Percentiles rank a stretch among this genome's conserved stretches.
Conservation (phyloP, 1,139 yeast species). For the Yamadazyma buinensis region DNA sequence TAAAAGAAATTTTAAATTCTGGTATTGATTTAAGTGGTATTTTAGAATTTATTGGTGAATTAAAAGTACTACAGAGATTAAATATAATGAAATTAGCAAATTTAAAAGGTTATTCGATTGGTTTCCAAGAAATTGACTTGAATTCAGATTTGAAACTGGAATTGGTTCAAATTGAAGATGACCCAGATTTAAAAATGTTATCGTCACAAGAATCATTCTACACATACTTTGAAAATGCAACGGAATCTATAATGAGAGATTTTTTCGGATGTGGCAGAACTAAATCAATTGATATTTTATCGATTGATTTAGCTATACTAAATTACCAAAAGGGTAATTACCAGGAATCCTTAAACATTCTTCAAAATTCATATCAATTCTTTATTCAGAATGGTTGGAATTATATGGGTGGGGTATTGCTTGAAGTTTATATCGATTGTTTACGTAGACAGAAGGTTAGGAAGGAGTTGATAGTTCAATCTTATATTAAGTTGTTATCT, state of each 20-base stretch:
- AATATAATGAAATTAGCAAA: constrained; percentile 36
- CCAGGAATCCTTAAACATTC: constrained; percentile 55
- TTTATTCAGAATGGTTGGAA: constrained; percentile 74
- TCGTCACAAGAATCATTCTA: constrained; percentile 17
- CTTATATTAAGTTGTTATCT: constrained; percentile 34
- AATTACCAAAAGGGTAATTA: constrained; percentile 34
- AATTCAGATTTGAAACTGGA: constrained; percentile 6
- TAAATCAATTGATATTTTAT: constrained; percentile 74
- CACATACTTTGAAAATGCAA: constrained; percentile 30
- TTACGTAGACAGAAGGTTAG: constrained; percentile 43
- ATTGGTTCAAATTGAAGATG: not conserved
- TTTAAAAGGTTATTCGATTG: constrained; percentile 27
- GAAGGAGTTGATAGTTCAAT: constrained; percentile 21
- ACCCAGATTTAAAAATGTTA: constrained; percentile 16
- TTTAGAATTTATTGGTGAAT: constrained; percentile 44
- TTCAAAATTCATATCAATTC: constrained; percentile 65
- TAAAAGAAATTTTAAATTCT: constrained; percentile 17
- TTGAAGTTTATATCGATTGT: constrained; percentile 68
- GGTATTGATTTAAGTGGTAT: constrained; percentile 25
- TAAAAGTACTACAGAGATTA: constrained; percentile 43
- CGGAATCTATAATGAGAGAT: constrained; percentile 42
- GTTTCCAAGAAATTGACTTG: constrained; percentile 8
- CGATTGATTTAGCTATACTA: constrained; percentile 30
- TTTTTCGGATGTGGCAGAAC: constrained; percentile 66
- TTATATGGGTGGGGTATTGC: constrained; percentile 58